Conservation (phyloP, 257 asterid genomes). For the Avicennia marina region DNA sequence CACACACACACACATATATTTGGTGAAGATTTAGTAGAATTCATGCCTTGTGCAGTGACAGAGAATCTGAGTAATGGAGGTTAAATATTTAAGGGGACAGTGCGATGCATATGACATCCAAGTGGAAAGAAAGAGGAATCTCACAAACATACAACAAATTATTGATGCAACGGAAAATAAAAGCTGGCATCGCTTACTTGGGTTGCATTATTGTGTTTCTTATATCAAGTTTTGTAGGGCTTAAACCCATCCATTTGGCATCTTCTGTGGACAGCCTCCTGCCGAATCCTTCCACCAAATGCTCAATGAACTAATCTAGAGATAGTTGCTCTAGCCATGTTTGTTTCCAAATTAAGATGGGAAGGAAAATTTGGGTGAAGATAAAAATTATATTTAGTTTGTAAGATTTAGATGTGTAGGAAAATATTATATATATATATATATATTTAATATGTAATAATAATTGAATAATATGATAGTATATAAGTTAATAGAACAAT, state of each 20-base stretch:
- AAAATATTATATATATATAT: no score
- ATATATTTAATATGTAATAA: no score
- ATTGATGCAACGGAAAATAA: conserved; percentile 2
- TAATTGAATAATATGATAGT: no score
- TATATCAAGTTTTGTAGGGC: conserved; percentile 17
- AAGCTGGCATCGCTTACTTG: conserved; percentile 9
- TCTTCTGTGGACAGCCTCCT: conserved; percentile 23
- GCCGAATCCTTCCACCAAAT: conserved; percentile 20
- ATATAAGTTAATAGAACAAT: no score
- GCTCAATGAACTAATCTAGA: conserved; percentile 13
- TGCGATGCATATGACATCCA: conserved; percentile 7
- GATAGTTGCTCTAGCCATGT: neutral
- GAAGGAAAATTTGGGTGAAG: neutral
- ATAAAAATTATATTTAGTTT: no score
- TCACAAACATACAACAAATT: conserved; percentile 15
- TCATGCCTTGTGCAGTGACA: conserved; percentile 7
- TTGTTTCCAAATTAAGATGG: neutral
- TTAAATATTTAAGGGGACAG: conserved; percentile 17
- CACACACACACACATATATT: neutral
- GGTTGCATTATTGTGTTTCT: neutral
- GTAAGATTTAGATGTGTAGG: no score
- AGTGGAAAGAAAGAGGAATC: neutral
- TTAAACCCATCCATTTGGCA: conserved; percentile 34
- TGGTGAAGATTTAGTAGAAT: conserved; percentile 18
- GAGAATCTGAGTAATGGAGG: conserved; percentile 29